These are phyloP conservation scores for Pluteus cervinus DNA, from an alignment of 768 basidiomycete genomes.

Conservation along the genomic window DNA sequence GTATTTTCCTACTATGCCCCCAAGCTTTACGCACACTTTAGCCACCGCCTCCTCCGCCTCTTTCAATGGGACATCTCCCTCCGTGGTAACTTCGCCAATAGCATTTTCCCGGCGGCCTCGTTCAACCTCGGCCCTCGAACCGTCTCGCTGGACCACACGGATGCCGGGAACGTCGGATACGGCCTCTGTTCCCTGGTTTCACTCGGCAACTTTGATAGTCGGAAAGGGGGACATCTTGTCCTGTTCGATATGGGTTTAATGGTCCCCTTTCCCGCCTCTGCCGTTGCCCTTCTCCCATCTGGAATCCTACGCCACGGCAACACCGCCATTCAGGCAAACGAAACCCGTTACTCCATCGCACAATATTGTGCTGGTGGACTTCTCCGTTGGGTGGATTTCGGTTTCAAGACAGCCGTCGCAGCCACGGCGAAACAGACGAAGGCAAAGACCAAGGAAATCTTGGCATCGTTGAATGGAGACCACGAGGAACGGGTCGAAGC, in stretches of 20 bases:
- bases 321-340: slow-evolving; percentile 2
- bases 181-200: background rate
- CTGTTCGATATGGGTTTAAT: background rate
- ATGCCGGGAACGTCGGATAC: background rate
- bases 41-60: slow-evolving; percentile 6
- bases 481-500: no score
- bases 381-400: slow-evolving; percentile 1
- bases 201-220: background rate
- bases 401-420: slow-evolving; percentile 8
- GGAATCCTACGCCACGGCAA: slow-evolving; percentile 1
- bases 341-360: slow-evolving; percentile 3
- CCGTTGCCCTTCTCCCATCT: slow-evolving; percentile 4
- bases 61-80: slow-evolving; percentile 7
- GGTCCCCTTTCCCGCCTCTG: background rate
- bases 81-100: slow-evolving; percentile 17
- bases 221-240: background rate
- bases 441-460: no score
- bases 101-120: background rate
- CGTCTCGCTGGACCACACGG: background rate
- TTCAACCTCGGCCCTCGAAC: slow-evolving; percentile 5
- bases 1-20: slow-evolving; percentile 16
- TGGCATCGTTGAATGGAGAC: no score
- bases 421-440: no score
- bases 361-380: slow-evolving; percentile 11
- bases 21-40: slow-evolving; percentile 13